Base-by-base conservation (phyloP, 176 grass and related monocot species). In the Rhynchospora pubera region DNA sequence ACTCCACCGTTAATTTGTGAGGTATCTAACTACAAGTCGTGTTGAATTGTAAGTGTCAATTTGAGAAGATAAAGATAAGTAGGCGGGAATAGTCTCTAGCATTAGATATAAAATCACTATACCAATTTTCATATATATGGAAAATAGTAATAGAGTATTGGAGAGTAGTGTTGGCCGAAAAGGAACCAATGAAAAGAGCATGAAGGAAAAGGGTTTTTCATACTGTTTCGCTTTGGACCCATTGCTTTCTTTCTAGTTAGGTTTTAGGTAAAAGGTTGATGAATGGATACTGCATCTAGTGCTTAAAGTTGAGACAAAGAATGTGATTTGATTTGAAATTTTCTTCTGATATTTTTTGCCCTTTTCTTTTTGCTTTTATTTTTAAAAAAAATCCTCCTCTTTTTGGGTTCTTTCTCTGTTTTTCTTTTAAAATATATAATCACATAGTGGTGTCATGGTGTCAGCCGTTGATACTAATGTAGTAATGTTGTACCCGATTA, bases 251-350 rank as follows among this genome's bases (percentile, higher is more conserved):
- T 84, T 76, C 65, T 47, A 57, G 32, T 84, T 75, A 26, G 51
- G 79, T 64, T 84, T 84, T 84, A 84, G 83, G 83, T 84, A 62
- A 77, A 77, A 75, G 83, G 42, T 84, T 84, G 61, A 83, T 83
- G 81, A 39, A 79, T 52, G 62, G 52, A 60, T 75, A 76, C 23
- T 77, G 83, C 65, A 84, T 71, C 65, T 28, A 57, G 23, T 60
- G 62, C 82, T 84, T 84, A 84, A 84, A 84, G 83, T 63, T 77
- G 23, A 77, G 69, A 77, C 83, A 84, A 84, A 77, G 68, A 77
- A 84, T 77, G 83, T 75, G 68, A 12, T 24, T 39, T 60, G 30
- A 75, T 84, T 64, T 66, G 7, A 82, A 82, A 44, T 52, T 67
- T 52, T 67, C 59, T 82, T 61, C 12, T 56, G 0, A 56, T 15